phyloP scores from a whole-genome alignment of 129 eudicot genomes.

The Apium graveolens region DNA sequence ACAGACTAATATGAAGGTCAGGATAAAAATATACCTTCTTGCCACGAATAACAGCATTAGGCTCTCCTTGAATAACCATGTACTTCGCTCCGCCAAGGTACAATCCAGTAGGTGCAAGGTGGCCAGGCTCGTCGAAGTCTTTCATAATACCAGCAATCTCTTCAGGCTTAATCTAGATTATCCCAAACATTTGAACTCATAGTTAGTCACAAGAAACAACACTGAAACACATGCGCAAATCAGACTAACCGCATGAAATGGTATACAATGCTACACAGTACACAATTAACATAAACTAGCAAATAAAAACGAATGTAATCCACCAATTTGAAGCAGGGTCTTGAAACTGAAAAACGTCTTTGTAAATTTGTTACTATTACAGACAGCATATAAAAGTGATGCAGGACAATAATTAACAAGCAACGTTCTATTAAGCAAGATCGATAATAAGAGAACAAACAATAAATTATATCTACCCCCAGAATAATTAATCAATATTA shows the following conservation, averaged over 20 bases:
- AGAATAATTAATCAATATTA: no score
- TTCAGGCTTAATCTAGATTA: conserved; percentile 22
- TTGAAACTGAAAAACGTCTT: neutral
- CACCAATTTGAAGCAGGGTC: neutral
- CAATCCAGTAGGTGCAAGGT: conserved; percentile 18
- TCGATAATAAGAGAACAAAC: no score
- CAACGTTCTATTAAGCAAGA: no score
- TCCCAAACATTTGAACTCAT: neutral
- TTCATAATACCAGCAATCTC: conserved; percentile 30
- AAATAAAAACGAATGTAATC: neutral
- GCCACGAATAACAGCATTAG: conserved; percentile 31
- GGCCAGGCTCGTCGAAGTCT: conserved; percentile 22
- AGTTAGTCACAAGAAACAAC: neutral
- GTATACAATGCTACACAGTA: neutral
- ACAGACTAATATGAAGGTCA: neutral
- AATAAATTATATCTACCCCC: no score
- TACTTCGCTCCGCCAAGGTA: conserved; percentile 18
- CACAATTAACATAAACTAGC: neutral
- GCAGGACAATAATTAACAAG: no score
- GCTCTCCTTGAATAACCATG: conserved; percentile 32
- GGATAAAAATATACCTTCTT: conserved; percentile 14
- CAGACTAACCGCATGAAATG: neutral
- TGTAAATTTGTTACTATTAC: neutral
- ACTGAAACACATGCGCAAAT: neutral
- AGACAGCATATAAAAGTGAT: neutral